Base-by-base conservation (phyloP, 2,329 filamentous ascomycete genomes). In the Cylindrodendrum hubeiense region DNA sequence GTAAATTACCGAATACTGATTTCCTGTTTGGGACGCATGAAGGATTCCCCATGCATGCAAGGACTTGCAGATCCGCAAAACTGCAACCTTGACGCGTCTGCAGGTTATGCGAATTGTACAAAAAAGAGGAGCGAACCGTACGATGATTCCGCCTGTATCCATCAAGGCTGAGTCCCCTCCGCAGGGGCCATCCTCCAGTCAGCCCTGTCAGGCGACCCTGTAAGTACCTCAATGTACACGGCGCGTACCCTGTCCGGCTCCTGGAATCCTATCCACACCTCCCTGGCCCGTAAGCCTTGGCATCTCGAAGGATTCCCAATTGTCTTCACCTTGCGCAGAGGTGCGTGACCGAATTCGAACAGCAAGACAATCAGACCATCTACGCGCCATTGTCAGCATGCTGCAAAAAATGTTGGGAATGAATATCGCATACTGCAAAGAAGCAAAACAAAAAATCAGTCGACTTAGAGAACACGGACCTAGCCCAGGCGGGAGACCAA, bases 11-110 rank as follows among this genome's bases (percentile, higher is more conserved):
- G 33, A 34, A 41, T 50, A 49, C 55, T 58, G 33, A 41, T 50
- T 58, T 28, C 55, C 55, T 37, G 8, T 47, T 57, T 49, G 41
- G 30, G 30, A 10, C 19, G 17, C 8, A 12, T n/a, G 26, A 47
- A 44, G 19, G 43, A 34, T 30, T 54, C 24, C 43, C 30, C 54
- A 21, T 37, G 41, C 34, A 57, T 57, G 43, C 54, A 57, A 28
- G 51, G 26, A 15, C 17, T 30, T 26, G 19, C 21, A 41, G 51
- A 54, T 54, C 24, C 51, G 37, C 37, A 9, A 54, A 30, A 34
- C 33, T 43, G 24, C 15, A 28, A 57, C 54, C 22, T 33, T 7
- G 54, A 37, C 54, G 53, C 53, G 54, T 57, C 41, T 57, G 24
- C 54, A 26, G 5, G 13, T 15, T 15, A 6, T 6, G 22, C 9